These are phyloP conservation scores for Moricandia moricandioides DNA, from an alignment of 345 rosid species.

Conservation along the genomic window DNA sequence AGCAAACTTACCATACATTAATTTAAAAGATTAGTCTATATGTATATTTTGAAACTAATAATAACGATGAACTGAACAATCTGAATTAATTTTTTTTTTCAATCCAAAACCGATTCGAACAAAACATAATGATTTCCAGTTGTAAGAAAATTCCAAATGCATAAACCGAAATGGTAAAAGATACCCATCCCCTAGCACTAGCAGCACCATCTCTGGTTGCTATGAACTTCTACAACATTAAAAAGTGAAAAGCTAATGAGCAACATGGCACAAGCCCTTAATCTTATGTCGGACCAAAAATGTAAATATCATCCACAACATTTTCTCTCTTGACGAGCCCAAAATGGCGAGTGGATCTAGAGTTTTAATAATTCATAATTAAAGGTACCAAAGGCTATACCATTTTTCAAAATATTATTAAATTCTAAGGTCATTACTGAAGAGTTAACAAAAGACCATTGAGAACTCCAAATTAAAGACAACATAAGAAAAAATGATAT, in stretches of 20 bases:
- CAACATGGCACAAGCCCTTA: constrained; percentile 25
- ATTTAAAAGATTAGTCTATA: not conserved
- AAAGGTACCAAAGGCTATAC: constrained; percentile 26
- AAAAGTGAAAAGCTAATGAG: constrained; percentile 20
- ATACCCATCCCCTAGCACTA: constrained; percentile 17
- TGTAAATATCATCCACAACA: constrained; percentile 1
- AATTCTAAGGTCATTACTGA: not conserved
- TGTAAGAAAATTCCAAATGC: not conserved
- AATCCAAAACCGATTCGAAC: not conserved
- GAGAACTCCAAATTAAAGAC: constrained; percentile 34
- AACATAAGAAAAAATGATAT: constrained; percentile 33
- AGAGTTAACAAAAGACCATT: constrained; percentile 15
- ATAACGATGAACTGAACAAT: not conserved
- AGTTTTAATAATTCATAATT: not conserved
- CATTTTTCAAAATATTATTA: not conserved
- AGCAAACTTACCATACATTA: not conserved
- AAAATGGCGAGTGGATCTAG: constrained; percentile 11
- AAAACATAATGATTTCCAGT: not conserved
- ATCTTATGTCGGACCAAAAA: constrained; percentile 29
- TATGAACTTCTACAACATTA: constrained; percentile 11
- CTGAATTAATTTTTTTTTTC: not conserved
- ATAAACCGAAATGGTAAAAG: not conserved
- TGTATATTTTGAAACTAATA: not conserved
- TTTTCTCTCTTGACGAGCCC: constrained; percentile 12
- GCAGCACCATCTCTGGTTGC: constrained; percentile 23